Percentiles rank a stretch among this genome's conserved stretches.
phyloP scores from a whole-genome alignment of 331 rosid genomes.

The Quercus phellos region DNA sequence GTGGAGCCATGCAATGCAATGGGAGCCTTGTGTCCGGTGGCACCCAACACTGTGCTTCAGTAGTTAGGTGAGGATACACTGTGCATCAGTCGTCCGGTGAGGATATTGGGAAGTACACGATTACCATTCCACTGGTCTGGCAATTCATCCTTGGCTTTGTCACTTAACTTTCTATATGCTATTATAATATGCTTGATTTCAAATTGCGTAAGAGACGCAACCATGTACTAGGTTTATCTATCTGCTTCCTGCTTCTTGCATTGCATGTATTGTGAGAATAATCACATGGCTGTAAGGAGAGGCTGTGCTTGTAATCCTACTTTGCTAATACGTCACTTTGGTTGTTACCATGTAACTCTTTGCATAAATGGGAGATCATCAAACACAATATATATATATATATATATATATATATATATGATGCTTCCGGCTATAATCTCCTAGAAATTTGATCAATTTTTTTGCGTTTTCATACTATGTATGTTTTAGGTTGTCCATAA shows the following conservation, averaged over 20 bases:
- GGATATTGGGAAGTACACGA: constrained; percentile 7
- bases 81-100: constrained; percentile 64
- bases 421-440: too few relatives aligned
- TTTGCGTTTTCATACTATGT: too few relatives aligned
- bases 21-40: constrained; percentile 47
- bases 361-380: background rate
- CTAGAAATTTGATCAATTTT: too few relatives aligned
- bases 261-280: background rate
- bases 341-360: background rate
- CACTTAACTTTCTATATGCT: constrained; percentile 23
- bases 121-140: constrained; percentile 37
- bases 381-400: too few relatives aligned
- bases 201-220: background rate
- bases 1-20: constrained; percentile 51
- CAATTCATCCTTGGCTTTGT: constrained; percentile 98
- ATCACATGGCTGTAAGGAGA: background rate
- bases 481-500: too few relatives aligned
- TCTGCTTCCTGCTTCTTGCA: background rate
- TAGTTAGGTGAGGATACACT: constrained; percentile 65
- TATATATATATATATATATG: too few relatives aligned
- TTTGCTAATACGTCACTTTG: background rate
- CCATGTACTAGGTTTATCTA: background rate
- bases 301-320: background rate
- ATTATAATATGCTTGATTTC: background rate
- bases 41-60: constrained; percentile 42